Evolutionary conservation across 2,329 filamentous ascomycete species (phyloP).

Genomic region (Epichloe coenophiala): DNA sequence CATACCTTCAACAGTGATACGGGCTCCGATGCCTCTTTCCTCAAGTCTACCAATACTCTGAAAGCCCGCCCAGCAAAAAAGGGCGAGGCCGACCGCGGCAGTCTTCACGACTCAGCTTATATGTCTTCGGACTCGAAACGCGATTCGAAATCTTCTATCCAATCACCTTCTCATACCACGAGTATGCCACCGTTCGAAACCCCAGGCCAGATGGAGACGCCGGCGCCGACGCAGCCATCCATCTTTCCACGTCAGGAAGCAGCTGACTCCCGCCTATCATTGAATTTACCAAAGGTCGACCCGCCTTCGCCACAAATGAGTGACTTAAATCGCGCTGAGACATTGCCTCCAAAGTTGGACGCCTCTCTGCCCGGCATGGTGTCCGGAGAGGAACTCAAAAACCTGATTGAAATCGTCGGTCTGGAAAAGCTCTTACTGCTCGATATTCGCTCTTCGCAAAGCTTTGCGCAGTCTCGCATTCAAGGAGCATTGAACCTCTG

Average conservation of each 20-base stretch:
- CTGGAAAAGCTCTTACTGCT: slow-evolving; percentile 49
- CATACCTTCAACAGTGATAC: slow-evolving; percentile 34
- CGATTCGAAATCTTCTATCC: slow-evolving; percentile 34
- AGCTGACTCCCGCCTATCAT: slow-evolving; percentile 39
- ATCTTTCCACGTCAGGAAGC: slow-evolving; percentile 32
- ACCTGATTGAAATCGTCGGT: slow-evolving; percentile 34
- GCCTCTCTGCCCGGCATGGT: slow-evolving; percentile 37
- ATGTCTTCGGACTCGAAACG: slow-evolving; percentile 40
- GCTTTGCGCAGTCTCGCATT: slow-evolving; percentile 64
- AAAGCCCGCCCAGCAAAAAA: slow-evolving; percentile 14
- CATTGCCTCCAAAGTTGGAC: slow-evolving; percentile 37
- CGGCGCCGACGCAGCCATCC: slow-evolving; percentile 11
- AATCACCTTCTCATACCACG: slow-evolving; percentile 23
- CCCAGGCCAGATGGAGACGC: slow-evolving; percentile 18
- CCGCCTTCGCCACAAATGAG: slow-evolving; percentile 19
- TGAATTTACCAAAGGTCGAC: slow-evolving; percentile 34
- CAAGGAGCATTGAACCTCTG: slow-evolving; percentile 78
- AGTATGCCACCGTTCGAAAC: slow-evolving; percentile 30
- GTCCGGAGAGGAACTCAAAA: slow-evolving; percentile 37
- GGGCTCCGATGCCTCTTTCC: slow-evolving; percentile 21
- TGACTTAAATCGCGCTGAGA: slow-evolving; percentile 28
- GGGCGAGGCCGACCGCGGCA: slow-evolving; percentile 34
- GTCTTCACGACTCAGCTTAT: slow-evolving; percentile 38
- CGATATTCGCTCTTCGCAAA: slow-evolving; percentile 76
- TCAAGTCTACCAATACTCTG: slow-evolving; percentile 10